These are phyloP conservation scores for Henningerozyma blattae DNA, from an alignment of 805 yeast genomes.

Conservation along the genomic window DNA sequence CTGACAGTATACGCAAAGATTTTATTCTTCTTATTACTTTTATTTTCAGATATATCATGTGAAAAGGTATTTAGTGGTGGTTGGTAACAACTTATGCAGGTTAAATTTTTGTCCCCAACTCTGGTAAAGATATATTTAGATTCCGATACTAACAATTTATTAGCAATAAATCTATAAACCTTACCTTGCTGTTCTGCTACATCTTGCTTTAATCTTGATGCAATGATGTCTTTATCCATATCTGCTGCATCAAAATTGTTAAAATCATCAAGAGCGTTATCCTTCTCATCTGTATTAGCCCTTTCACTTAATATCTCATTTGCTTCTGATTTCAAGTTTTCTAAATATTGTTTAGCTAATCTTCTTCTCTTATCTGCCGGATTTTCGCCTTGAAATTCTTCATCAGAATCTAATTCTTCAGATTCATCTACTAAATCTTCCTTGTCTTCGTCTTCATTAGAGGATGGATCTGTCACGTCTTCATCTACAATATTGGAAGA, in stretches of 20 bases:
- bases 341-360: conserved; percentile 84
- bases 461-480: conserved; percentile 41
- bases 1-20: conserved; percentile 61
- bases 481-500: conserved; percentile 29
- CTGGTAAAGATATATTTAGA: conserved; percentile 36
- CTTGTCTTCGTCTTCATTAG: conserved; percentile 37
- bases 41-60: conserved; percentile 9
- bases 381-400: conserved; percentile 60
- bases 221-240: conserved; percentile 74
- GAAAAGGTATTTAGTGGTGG: conserved; percentile 24
- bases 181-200: conserved; percentile 85
- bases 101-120: conserved; percentile 48
- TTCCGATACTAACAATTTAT: conserved; percentile 31
- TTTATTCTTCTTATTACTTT: conserved; percentile 44
- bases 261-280: conserved; percentile 22
- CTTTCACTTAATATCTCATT: conserved; percentile 25
- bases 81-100: conserved; percentile 29
- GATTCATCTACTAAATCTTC: conserved; percentile 24
- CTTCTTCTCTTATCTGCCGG: conserved; percentile 92
- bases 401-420: conserved; percentile 49
- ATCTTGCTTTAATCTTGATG: conserved; percentile 70
- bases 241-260: conserved; percentile 78
- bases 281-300: conserved; percentile 7
- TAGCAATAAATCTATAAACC: conserved; percentile 58
- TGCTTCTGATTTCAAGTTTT: conserved; percentile 55